These are phyloP conservation scores for Thinopyrum elongatum DNA, from an alignment of 176 grass and related monocot genomes.

Conservation along the genomic window DNA sequence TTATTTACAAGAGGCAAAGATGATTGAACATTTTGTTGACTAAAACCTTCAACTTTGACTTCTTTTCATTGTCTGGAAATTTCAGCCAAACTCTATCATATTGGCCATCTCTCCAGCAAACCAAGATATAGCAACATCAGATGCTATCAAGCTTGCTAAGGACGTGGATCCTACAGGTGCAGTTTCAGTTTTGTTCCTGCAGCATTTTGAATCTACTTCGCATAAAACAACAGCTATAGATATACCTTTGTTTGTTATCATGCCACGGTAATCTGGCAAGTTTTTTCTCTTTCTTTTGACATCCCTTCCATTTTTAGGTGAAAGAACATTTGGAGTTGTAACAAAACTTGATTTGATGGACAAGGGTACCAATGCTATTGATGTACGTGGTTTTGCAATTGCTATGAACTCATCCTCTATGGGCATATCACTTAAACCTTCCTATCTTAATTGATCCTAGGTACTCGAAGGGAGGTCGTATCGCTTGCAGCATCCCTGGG, in stretches of 20 bases:
- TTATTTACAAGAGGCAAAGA: not conserved
- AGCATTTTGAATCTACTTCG: slow-evolving; percentile 10
- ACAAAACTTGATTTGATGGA: slow-evolving; percentile 99
- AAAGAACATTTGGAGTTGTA: slow-evolving; percentile 94
- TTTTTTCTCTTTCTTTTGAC: slow-evolving; percentile 25
- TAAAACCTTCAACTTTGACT: not conserved
- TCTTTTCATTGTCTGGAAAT: slow-evolving; percentile 31
- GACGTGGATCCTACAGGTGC: slow-evolving; percentile 96
- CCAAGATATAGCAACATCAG: slow-evolving; percentile 99
- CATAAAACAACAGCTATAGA: not conserved
- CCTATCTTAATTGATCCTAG: slow-evolving; percentile 46
- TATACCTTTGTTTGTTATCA: not conserved
- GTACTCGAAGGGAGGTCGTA: slow-evolving; percentile 98
- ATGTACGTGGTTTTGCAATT: slow-evolving; percentile 56
- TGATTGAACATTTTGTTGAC: not conserved
- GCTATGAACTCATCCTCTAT: not conserved
- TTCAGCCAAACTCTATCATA: slow-evolving; percentile 90
- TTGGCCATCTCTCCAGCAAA: slow-evolving; percentile 99
- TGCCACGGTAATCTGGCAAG: not conserved
- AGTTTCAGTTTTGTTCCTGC: slow-evolving; percentile 1
- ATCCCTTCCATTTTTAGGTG: slow-evolving; percentile 52
- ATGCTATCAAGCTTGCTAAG: slow-evolving; percentile 94
- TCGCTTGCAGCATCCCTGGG: slow-evolving; percentile 93
- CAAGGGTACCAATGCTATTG: slow-evolving; percentile 96
- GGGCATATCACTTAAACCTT: slow-evolving; percentile 7